phyloP scores from a whole-genome alignment of 768 basidiomycete genomes.

The Vararia minispora region DNA sequence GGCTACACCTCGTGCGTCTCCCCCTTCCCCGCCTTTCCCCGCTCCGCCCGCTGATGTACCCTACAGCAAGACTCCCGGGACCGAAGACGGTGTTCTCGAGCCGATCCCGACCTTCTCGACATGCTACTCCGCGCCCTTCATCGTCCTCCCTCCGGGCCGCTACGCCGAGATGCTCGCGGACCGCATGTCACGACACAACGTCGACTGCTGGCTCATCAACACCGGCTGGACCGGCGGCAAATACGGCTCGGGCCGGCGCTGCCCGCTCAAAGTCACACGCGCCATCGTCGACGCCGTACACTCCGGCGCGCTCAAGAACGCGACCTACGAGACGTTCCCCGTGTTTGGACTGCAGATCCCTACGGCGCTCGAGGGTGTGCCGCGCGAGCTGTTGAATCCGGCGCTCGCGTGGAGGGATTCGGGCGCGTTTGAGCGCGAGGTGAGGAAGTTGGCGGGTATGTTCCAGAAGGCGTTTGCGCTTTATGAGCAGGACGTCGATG shows the following conservation, averaged over 20 bases:
- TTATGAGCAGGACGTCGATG: conserved; percentile 79
- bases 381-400: conserved; percentile 86
- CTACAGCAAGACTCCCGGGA: conserved; percentile 89
- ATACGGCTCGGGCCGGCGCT: conserved; percentile 87
- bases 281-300: conserved; percentile 97
- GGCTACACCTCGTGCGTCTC: conserved; percentile 81
- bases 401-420: conserved; percentile 78
- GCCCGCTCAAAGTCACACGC: conserved; percentile 92
- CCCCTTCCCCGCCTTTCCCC: neutral
- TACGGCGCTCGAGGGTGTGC: conserved; percentile 73
- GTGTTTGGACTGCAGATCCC: conserved; percentile 83
- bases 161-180: conserved; percentile 97
- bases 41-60: conserved; percentile 11
- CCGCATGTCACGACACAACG: conserved; percentile 81
- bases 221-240: conserved; percentile 96
- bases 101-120: conserved; percentile 99
- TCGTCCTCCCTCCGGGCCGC: conserved; percentile 90
- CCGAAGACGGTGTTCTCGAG: conserved; percentile 95
- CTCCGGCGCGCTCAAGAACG: conserved; percentile 79
- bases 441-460: conserved; percentile 84
- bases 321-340: conserved; percentile 76
- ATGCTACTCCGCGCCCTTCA: conserved; percentile 99
- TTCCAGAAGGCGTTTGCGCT: conserved; percentile 89
- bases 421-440: conserved; percentile 82
- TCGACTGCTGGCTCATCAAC: conserved; percentile 98